Percentiles rank a stretch among this genome's conserved stretches.
These are phyloP conservation scores for Phytopythium helicoides DNA, from an alignment of 352 stramenopile species.

Conservation along the genomic window DNA sequence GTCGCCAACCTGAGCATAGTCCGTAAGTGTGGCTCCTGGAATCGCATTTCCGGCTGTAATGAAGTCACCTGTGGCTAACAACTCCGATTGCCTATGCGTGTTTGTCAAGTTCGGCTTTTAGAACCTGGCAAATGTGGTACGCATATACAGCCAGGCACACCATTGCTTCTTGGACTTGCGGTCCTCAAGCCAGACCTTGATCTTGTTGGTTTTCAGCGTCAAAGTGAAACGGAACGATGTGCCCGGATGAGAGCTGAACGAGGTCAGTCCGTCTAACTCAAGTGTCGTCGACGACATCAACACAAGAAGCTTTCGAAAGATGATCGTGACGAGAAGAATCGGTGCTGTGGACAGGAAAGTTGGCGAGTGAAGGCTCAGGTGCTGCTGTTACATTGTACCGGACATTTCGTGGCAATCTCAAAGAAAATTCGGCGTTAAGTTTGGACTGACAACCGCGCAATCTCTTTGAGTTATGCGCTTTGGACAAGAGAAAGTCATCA, in stretches of 20 bases:
- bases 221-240: background rate
- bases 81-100: background rate
- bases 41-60: background rate
- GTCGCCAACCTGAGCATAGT: background rate
- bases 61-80: background rate
- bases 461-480: no score
- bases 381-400: no score
- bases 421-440: no score
- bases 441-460: no score
- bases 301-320: background rate
- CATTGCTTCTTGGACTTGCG: constrained; percentile 3
- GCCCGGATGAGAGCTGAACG: background rate
- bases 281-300: background rate
- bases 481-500: no score
- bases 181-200: constrained; percentile 3
- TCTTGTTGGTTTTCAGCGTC: background rate
- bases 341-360: background rate
- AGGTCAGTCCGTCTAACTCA: background rate
- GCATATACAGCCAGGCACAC: no score
- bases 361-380: background rate
- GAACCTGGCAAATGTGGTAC: no score
- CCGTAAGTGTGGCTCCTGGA: background rate
- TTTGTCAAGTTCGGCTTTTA: no score
- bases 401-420: no score
- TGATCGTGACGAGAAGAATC: background rate